phyloP scores from a whole-genome alignment of 2,329 filamentous ascomycete genomes.

The Aspergillus sp. region DNA sequence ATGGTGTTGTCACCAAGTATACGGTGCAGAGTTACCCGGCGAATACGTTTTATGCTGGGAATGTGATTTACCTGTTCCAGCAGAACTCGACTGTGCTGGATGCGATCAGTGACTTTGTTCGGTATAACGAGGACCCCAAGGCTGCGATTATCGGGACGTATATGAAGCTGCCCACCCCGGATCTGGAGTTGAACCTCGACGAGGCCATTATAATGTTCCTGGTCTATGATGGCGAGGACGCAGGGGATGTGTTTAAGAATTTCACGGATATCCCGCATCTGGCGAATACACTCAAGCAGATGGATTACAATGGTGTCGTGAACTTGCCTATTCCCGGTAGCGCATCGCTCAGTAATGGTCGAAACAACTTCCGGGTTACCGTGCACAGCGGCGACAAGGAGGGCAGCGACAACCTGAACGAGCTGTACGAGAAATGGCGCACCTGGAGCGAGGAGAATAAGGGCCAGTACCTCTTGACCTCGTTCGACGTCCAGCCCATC shows the following conservation, averaged over 20 bases:
- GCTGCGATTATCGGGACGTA: slow-evolving; percentile 12
- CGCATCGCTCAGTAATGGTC: slow-evolving; percentile 2
- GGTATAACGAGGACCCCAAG: slow-evolving; percentile 10
- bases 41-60: slow-evolving; percentile 6
- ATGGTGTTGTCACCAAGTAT: slow-evolving; percentile 49
- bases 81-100: neutral
- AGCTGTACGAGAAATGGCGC: neutral
- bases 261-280: slow-evolving; percentile 9
- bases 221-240: slow-evolving; percentile 6
- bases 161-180: slow-evolving; percentile 7
- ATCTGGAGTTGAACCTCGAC: slow-evolving; percentile 4
- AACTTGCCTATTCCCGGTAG: slow-evolving; percentile 7
- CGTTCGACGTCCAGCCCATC: slow-evolving; percentile 8
- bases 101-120: slow-evolving; percentile 6
- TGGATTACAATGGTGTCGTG: slow-evolving; percentile 4
- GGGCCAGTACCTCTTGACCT: slow-evolving; percentile 2
- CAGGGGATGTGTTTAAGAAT: neutral
- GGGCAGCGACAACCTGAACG: neutral
- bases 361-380: slow-evolving; percentile 10
- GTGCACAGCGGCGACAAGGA: neutral
- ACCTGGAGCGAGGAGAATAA: slow-evolving; percentile 4
- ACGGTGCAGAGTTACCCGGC: slow-evolving; percentile 7
- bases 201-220: slow-evolving; percentile 10
- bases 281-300: neutral
- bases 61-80: slow-evolving; percentile 7